Conservation (phyloP, 345 rosid genomes). For the Draba incana region DNA sequence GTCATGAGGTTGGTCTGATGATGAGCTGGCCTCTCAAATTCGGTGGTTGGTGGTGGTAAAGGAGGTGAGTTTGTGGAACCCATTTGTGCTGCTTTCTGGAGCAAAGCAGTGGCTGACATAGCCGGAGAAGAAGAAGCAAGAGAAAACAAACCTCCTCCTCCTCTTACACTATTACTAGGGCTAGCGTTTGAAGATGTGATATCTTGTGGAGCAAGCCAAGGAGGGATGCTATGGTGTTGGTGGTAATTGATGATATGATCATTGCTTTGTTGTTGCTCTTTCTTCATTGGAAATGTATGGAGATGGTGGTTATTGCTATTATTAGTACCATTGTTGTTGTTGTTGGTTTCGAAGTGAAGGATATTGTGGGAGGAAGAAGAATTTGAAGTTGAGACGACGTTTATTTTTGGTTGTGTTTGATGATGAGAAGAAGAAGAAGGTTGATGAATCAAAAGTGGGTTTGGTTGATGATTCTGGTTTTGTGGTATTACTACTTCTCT, state of each 20-base stretch:
- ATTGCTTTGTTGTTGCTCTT: constrained; percentile 50
- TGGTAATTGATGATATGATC: constrained; percentile 32
- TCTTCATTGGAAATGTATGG: constrained; percentile 52
- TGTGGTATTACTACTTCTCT: constrained; percentile 46
- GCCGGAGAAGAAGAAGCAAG: constrained; percentile 51
- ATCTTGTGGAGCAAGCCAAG: constrained; percentile 57
- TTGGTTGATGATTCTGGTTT: constrained; percentile 36
- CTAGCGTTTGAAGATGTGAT: constrained; percentile 57
- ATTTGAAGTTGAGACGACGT: constrained; percentile 29
- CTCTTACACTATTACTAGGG: constrained; percentile 51
- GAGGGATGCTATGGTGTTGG: constrained; percentile 44
- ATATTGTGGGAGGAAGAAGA: constrained; percentile 21
- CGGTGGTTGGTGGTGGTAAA: constrained; percentile 45
- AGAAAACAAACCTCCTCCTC: constrained; percentile 33
- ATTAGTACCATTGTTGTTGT: constrained; percentile 13
- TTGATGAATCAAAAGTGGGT: constrained; percentile 31
- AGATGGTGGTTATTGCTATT: constrained; percentile 36
- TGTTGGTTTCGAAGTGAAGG: constrained; percentile 42
- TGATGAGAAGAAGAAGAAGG: constrained; percentile 23
- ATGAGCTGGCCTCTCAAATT: constrained; percentile 35
- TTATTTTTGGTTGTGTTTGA: constrained; percentile 35
- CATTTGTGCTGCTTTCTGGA: constrained; percentile 90
- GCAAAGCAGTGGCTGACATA: constrained; percentile 92
- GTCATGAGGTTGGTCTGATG: constrained; percentile 31
- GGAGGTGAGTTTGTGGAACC: constrained; percentile 59